Conservation (phyloP, 306 rosid genomes). For the Sechiopsis laciniata region DNA sequence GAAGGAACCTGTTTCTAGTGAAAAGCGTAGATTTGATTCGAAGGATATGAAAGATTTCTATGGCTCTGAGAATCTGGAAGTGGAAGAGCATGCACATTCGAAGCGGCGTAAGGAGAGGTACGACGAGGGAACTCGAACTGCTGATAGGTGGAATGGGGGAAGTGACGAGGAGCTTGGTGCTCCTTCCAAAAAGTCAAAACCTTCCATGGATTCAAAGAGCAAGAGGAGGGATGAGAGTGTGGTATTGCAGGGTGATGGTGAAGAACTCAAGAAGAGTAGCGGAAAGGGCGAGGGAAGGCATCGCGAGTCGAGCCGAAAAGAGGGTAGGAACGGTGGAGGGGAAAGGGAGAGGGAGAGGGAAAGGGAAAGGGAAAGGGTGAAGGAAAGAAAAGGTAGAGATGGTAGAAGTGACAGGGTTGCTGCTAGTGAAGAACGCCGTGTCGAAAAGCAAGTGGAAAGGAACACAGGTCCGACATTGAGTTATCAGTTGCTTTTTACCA, state of each 20-base stretch:
- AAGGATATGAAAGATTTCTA: conserved; percentile 52
- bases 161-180: conserved; percentile 63
- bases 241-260: conserved; percentile 60
- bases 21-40: conserved; percentile 77
- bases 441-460: conserved; percentile 54
- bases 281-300: conserved; percentile 75
- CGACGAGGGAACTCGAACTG: conserved; percentile 40
- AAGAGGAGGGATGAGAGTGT: conserved; percentile 64
- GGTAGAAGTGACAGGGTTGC: conserved; percentile 55
- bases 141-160: conserved; percentile 94
- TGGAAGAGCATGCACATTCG: conserved; percentile 60
- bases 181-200: conserved; percentile 59
- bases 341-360: conserved; percentile 53
- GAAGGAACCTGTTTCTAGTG: conserved; percentile 51
- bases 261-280: conserved; percentile 65
- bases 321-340: conserved; percentile 49
- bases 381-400: conserved; percentile 64
- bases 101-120: conserved; percentile 75
- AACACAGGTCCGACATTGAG: conserved; percentile 63
- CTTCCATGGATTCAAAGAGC: conserved; percentile 60
- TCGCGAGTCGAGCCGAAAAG: conserved; percentile 69
- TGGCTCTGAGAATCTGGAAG: conserved; percentile 56
- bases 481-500: neutral
- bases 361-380: conserved; percentile 44
- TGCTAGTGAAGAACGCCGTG: conserved; percentile 54